A percentile compares a stretch with the other conserved stretches of the same genome.
These are phyloP conservation scores for Castanospermum australe DNA, from an alignment of 306 rosid species.

Conservation along the genomic window DNA sequence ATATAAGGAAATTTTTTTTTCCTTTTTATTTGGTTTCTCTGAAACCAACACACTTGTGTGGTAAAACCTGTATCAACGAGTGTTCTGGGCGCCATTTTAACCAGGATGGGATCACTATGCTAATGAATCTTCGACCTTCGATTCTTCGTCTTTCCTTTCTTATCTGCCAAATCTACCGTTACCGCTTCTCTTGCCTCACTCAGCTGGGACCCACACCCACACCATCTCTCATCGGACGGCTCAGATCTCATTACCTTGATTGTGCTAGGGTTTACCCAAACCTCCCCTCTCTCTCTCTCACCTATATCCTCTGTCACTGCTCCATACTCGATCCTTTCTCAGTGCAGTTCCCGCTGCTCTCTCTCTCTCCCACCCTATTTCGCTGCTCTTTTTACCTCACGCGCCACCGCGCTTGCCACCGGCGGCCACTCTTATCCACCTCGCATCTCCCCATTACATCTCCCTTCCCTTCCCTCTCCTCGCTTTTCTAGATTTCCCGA, in stretches of 20 bases:
- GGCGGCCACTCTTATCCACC: conserved; percentile 47
- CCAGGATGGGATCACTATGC: too few relatives aligned
- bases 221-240: conserved; percentile 33
- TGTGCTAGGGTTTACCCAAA: conserved; percentile 56
- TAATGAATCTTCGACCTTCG: background rate
- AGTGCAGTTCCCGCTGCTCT: conserved; percentile 56
- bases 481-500: conserved; percentile 32
- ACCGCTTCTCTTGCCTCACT: background rate
- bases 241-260: conserved; percentile 21
- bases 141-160: background rate
- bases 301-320: conserved; percentile 21
- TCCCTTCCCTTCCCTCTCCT: conserved; percentile 91
- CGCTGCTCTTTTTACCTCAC: conserved; percentile 13
- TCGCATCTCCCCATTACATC: conserved; percentile 57
- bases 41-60: too few relatives aligned
- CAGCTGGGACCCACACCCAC: conserved; percentile 49
- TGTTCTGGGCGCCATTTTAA: background rate
- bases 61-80: too few relatives aligned
- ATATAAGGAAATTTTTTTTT: too few relatives aligned
- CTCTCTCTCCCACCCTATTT: background rate
- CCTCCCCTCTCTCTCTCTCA: background rate
- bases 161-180: conserved; percentile 5
- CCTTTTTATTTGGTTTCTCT: too few relatives aligned
- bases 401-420: conserved; percentile 48
- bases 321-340: background rate